Conservation (phyloP, 2,329 filamentous ascomycete species). For the Epichloe uncinata region DNA sequence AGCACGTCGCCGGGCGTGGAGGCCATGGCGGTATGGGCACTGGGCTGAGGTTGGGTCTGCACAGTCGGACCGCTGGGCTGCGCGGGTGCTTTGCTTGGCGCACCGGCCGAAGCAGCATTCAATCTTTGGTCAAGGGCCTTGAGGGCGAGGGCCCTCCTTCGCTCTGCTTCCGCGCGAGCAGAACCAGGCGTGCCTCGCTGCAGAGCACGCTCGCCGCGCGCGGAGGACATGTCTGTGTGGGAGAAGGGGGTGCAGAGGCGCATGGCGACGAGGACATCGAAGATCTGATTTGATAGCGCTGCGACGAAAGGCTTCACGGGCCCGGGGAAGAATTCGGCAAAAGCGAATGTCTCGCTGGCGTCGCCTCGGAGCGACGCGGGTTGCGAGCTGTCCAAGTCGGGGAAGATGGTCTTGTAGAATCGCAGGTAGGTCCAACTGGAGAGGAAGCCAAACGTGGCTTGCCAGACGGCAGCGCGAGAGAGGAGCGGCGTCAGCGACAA, state of each 20-base stretch:
- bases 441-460: slow-evolving; percentile 70
- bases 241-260: slow-evolving; percentile 73
- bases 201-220: slow-evolving; percentile 47
- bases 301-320: slow-evolving; percentile 66
- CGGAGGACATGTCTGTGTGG: slow-evolving; percentile 61
- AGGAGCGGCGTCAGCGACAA: slow-evolving; percentile 44
- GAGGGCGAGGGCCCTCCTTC: slow-evolving; percentile 75
- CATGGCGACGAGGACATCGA: slow-evolving; percentile 59
- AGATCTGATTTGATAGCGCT: slow-evolving; percentile 60
- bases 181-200: slow-evolving; percentile 47
- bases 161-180: slow-evolving; percentile 81
- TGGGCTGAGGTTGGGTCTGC: slow-evolving; percentile 41
- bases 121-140: slow-evolving; percentile 87
- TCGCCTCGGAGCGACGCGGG: slow-evolving; percentile 62
- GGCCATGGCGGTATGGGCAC: slow-evolving; percentile 44
- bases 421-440: slow-evolving; percentile 91
- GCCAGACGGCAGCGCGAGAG: slow-evolving; percentile 61
- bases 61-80: slow-evolving; percentile 40
- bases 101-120: slow-evolving; percentile 59
- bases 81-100: slow-evolving; percentile 15
- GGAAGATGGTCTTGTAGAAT: slow-evolving; percentile 74
- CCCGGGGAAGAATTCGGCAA: slow-evolving; percentile 89
- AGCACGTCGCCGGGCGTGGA: slow-evolving; percentile 42
- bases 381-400: slow-evolving; percentile 52
- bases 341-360: slow-evolving; percentile 90